Evolutionary conservation across 306 rosid genomes (phyloP).

Genomic region (Citrullus mucosospermus): DNA sequence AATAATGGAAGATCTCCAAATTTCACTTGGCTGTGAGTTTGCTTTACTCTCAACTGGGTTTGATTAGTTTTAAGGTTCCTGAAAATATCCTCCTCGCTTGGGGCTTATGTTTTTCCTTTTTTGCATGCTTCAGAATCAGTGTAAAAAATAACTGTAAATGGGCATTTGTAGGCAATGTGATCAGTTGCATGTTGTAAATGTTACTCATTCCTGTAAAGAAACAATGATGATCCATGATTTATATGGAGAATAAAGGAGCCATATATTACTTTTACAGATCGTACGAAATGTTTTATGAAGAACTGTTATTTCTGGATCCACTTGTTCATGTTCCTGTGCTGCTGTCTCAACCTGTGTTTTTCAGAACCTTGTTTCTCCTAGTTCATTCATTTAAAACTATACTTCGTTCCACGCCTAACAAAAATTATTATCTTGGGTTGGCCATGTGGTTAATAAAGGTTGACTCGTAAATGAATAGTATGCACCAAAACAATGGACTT

Average conservation of each 20-base stretch:
- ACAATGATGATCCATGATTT: not conserved
- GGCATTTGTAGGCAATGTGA: not conserved
- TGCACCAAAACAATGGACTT: too few relatives aligned
- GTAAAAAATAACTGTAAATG: slow-evolving; percentile 4
- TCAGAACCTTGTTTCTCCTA: not conserved
- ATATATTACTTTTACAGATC: not conserved
- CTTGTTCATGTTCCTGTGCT: not conserved
- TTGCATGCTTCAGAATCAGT: not conserved
- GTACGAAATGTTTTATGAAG: not conserved
- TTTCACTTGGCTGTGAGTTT: slow-evolving; percentile 5
- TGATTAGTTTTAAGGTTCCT: not conserved
- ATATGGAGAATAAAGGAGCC: not conserved
- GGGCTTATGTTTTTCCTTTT: not conserved
- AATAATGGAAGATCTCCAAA: slow-evolving; percentile 12
- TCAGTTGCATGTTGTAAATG: not conserved
- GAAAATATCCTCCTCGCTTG: not conserved
- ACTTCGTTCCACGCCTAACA: not conserved
- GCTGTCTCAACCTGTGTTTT: not conserved
- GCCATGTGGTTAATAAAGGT: not conserved
- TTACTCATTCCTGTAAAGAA: slow-evolving; percentile 2
- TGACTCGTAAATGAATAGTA: too few relatives aligned
- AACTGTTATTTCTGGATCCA: not conserved
- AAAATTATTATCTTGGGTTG: not conserved
- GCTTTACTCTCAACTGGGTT: not conserved
- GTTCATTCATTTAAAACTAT: not conserved